Base-by-base conservation (phyloP, 495 filamentous ascomycete species). In the Coniosporium apollinis region DNA sequence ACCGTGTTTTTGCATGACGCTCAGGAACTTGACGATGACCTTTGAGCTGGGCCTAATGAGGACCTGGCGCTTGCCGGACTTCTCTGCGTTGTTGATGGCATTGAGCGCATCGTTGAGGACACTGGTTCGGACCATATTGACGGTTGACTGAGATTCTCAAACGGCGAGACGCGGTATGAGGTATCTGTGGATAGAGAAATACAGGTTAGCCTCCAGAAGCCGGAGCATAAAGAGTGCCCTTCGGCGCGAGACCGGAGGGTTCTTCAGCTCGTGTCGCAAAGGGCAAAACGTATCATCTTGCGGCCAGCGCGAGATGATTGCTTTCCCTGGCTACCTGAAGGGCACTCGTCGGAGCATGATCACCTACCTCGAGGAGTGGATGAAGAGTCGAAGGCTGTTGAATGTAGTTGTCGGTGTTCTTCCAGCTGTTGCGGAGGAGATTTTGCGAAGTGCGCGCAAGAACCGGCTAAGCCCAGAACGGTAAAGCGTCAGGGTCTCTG, bases 11-110 rank as follows among this genome's bases (percentile, higher is more conserved):
- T 96, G 89, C 89, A 96, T 96, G 59, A 94, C 87, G 57, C 70
- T 72, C 50, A 97, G 67, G 74, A 94, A 96, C 75, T 94, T 96
- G 70, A 93, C 73, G 52, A 94, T 96, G 69, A 96, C 89, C 76
- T 97, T 97, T 54, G 87, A 94, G 61, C 71, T 78, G 54, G 89
- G 89, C 44, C 85, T 73, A 69, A 97, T 91, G 51, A 96, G 61
- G 50, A 94, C 89, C 66, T 97, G 89, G 49, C 89, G 83, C 77
- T 94, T 94, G 59, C 89, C 89, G 48, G 76, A 69, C 77, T 96
- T 94, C 74, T 97, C 89, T 70, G 89, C 89, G 61, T 96, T 97
- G 82, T 97, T 96, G 77, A 97, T 93, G 70, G 76, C 73, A 61
- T 96, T 96, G 49, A 97, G 82, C 61, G 86, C 82, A 78, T 96